Evolutionary conservation across 2,329 filamentous ascomycete species (phyloP).

Genomic region (Fusarium annulatum): DNA sequence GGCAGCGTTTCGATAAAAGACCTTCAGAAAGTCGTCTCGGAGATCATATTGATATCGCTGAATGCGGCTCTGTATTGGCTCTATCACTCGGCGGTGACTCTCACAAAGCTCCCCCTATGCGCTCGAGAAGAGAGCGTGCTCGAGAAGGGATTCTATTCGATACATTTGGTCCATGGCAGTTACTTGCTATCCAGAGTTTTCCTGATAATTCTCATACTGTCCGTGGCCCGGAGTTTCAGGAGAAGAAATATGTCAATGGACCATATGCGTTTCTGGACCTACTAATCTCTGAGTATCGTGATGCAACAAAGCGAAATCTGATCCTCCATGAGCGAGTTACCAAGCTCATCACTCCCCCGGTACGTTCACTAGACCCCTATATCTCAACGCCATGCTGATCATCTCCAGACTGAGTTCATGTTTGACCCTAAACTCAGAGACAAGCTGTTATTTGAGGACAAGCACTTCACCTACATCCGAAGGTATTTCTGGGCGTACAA

Average conservation of each 20-base stretch:
- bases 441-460: slow-evolving; percentile 70
- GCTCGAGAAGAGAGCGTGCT: slow-evolving; percentile 59
- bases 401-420: slow-evolving; percentile 62
- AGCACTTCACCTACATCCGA: slow-evolving; percentile 68
- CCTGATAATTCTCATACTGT: slow-evolving; percentile 68
- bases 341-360: slow-evolving; percentile 63
- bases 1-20: slow-evolving; percentile 67
- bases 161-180: slow-evolving; percentile 70
- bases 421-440: slow-evolving; percentile 67
- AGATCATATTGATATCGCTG: slow-evolving; percentile 68
- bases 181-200: slow-evolving; percentile 68
- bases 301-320: slow-evolving; percentile 68
- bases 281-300: slow-evolving; percentile 68
- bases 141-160: slow-evolving; percentile 66
- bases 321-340: slow-evolving; percentile 67
- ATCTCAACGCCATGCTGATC: slow-evolving; percentile 11
- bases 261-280: slow-evolving; percentile 71
- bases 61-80: slow-evolving; percentile 69
- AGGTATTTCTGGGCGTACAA: slow-evolving; percentile 73
- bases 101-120: slow-evolving; percentile 61
- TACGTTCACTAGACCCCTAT: not conserved
- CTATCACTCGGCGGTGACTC: slow-evolving; percentile 65
- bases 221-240: slow-evolving; percentile 63
- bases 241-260: slow-evolving; percentile 68
- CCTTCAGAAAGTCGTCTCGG: slow-evolving; percentile 51